Conservation (phyloP, 768 basidiomycete genomes). For the Tricholoma saponaceum region DNA sequence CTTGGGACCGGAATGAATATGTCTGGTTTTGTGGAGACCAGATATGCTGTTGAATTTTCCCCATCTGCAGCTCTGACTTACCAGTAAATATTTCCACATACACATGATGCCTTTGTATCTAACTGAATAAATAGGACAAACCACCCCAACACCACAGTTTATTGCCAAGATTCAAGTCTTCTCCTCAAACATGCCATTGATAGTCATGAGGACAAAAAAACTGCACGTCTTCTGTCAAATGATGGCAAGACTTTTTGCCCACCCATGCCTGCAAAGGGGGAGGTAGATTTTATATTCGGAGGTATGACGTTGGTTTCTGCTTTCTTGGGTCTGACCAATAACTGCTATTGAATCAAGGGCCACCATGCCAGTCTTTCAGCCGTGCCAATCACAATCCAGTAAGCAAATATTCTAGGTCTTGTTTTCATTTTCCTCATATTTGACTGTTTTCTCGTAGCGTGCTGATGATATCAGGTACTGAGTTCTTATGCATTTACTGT, state of each 20-base stretch:
- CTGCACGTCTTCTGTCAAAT: constrained; percentile 36
- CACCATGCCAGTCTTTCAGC: constrained; percentile 75
- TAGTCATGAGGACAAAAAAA: constrained; percentile 34
- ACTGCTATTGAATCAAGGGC: constrained; percentile 38
- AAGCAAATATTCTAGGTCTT: constrained; percentile 13
- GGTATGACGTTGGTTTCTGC: constrained; percentile 35
- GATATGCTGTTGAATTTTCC: constrained; percentile 66
- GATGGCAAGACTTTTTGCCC: constrained; percentile 31
- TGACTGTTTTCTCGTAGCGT: constrained; percentile 31
- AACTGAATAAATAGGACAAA: constrained; percentile 42
- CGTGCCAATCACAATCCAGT: constrained; percentile 60
- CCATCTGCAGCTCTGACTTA: constrained; percentile 63
- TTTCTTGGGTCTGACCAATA: not conserved
- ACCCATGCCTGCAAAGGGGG: constrained; percentile 52
- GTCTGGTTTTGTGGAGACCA: constrained; percentile 58
- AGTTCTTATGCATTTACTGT: not conserved
- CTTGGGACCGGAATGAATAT: constrained; percentile 64
- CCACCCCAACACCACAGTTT: constrained; percentile 56
- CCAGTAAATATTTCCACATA: constrained; percentile 33
- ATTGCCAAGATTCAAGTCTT: constrained; percentile 59
- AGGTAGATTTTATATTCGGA: constrained; percentile 72
- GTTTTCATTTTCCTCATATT: not conserved
- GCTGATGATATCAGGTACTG: constrained; percentile 56
- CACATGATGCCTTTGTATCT: not conserved
- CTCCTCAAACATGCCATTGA: constrained; percentile 59